Evolutionary conservation across 2,329 filamentous ascomycete genomes (phyloP).

Genomic region (Fusarium sp.): DNA sequence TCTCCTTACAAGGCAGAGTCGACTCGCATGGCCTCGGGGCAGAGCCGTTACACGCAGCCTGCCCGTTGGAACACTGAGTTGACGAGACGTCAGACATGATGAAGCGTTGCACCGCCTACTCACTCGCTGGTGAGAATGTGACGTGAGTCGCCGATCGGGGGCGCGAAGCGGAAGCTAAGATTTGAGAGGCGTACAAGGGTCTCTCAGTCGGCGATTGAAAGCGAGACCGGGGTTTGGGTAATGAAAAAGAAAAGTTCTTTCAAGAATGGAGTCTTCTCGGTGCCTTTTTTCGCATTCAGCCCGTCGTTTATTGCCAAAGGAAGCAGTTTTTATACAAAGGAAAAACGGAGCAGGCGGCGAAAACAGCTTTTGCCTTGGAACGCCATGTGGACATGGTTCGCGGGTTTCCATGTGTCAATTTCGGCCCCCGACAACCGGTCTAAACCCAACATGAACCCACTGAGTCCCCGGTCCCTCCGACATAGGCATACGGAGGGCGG

Average conservation of each 20-base stretch:
- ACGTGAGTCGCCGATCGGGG: slow-evolving; percentile 28
- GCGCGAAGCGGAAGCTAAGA: slow-evolving; percentile 23
- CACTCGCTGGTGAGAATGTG: slow-evolving; percentile 12
- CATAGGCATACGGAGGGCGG: neutral
- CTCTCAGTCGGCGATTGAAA: slow-evolving; percentile 1
- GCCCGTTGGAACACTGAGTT: slow-evolving; percentile 17
- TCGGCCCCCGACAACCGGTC: slow-evolving; percentile 33
- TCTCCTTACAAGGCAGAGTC: slow-evolving; percentile 47
- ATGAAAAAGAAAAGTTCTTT: neutral
- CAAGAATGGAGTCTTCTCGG: neutral
- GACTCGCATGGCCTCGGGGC: slow-evolving; percentile 23
- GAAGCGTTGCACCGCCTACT: slow-evolving; percentile 6
- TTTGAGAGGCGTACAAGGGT: slow-evolving; percentile 12
- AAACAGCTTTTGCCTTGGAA: neutral
- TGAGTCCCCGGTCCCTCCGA: slow-evolving; percentile 6
- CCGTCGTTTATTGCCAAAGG: slow-evolving; percentile 1
- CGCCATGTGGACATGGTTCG: slow-evolving; percentile 2
- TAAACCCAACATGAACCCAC: slow-evolving; percentile 14
- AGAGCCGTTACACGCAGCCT: slow-evolving; percentile 19
- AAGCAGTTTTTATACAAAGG: slow-evolving; percentile 4
- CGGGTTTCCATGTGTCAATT: slow-evolving; percentile 7
- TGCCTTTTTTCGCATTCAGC: neutral
- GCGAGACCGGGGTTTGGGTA: neutral
- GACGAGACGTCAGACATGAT: slow-evolving; percentile 33
- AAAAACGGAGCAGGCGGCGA: neutral